Evolutionary conservation across 192 early-diverging fungal genomes (phyloP), one percentile per base, ranked within the genome.

Genomic region (Funneliformis mosseae): DNA sequence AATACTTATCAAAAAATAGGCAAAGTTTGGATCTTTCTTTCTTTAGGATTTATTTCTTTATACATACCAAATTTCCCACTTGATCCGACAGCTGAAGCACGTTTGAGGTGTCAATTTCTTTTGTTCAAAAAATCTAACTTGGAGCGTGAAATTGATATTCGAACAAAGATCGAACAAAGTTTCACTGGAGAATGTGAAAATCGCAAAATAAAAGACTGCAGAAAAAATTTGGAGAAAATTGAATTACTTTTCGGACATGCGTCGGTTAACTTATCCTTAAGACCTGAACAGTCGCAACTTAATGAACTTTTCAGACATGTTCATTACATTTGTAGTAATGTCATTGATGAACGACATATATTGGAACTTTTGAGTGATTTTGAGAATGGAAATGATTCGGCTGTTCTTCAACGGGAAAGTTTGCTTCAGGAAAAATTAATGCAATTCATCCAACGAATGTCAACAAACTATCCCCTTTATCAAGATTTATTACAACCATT

Each of bases 81-180:
- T 25, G 97, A 99, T 84, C 96, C 97, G 4, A 96, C 95, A 7
- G 88, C 92, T 5, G 90, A 91, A 76, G 88, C 94, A 1, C 88
- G 89, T 25, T 83, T 92, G 11, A 91, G 90, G 81, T 87, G 92
- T 68, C 81, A 88, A 42, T 91, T 93, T 71, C 83, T 96, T 21
- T 87, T 87, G 50, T 79, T 87, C 69, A 91, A 93, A 62, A 83
- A 89, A 16, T 78, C 82, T 9, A 60, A 79, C 0, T 72, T 90
- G 3, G 77, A 84, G 18, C 85, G 88, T 5, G 90, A 94, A 55
- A 89, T 96, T 16, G 81, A 87, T 3, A 90, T 93, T 2, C 87
- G 88, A 39, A 41, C 81, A 21, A 61, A 81, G 3, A 89, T 95
- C 50, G 92, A 94, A 81, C 84, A 74, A 27, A 77, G 81, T 23